A percentile compares a stretch with the other conserved stretches of the same genome.
Conservation (phyloP, 1,139 yeast species). For the Debaryomycetaceae sp. region DNA sequence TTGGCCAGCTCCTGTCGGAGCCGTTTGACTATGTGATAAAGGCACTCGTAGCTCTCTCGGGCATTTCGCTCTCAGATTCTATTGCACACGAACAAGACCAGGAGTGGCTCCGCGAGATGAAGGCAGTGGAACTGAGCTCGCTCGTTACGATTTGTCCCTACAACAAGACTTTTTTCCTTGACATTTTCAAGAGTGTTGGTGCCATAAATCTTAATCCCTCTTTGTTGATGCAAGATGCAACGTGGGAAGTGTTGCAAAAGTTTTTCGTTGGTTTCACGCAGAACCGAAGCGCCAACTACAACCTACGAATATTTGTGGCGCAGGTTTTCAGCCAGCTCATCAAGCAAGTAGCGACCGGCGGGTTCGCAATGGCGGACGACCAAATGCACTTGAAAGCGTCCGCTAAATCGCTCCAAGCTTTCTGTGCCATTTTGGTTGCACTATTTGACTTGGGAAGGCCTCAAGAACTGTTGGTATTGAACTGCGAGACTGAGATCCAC, state of each 20-base stretch:
- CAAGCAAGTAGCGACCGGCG: slow-evolving; percentile 33
- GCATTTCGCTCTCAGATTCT: slow-evolving; percentile 3
- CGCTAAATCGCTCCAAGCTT: slow-evolving; percentile 23
- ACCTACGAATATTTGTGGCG: slow-evolving; percentile 36
- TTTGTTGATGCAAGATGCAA: slow-evolving; percentile 22
- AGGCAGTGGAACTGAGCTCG: neutral
- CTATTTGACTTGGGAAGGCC: slow-evolving; percentile 29
- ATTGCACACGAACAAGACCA: slow-evolving; percentile 1
- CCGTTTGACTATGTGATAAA: slow-evolving; percentile 38
- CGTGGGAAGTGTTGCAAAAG: slow-evolving; percentile 36
- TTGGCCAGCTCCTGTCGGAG: slow-evolving; percentile 39
- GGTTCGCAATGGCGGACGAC: slow-evolving; percentile 21
- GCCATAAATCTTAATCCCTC: slow-evolving; percentile 41
- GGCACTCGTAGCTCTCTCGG: slow-evolving; percentile 35
- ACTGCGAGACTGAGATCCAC: slow-evolving; percentile 58
- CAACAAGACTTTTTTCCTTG: slow-evolving; percentile 30
- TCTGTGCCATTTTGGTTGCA: slow-evolving; percentile 19
- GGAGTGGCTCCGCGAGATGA: neutral
- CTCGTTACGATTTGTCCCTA: slow-evolving; percentile 21
- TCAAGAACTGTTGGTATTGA: slow-evolving; percentile 30
- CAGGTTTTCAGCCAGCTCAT: slow-evolving; percentile 40
- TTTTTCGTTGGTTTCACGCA: slow-evolving; percentile 30
- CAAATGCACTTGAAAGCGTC: slow-evolving; percentile 18
- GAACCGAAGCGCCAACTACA: slow-evolving; percentile 28
- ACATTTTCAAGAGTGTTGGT: slow-evolving; percentile 33